Evolutionary conservation across 1,139 yeast genomes (phyloP), one percentile per base, ranked within the genome.

Genomic region (Hemisphaericaspora subhashii): DNA sequence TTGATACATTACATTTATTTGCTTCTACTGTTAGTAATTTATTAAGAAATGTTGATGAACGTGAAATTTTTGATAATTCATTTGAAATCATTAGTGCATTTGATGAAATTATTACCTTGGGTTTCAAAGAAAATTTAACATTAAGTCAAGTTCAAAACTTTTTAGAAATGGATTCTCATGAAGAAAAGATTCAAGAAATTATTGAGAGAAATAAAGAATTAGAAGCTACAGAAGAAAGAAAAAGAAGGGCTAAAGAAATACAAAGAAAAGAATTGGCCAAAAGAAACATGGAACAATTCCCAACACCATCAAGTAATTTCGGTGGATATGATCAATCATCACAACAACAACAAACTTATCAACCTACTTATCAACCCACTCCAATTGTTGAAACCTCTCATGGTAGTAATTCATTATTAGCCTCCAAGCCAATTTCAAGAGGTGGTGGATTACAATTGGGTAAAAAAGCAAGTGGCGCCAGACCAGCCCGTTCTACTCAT

Each of bases 101-200:
- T 58, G 98, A 94, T 62, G 98, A 94, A 65, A 86, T 92, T 42
- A 81, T 92, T 51, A 82, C 82, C 40, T 72, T 87, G 65, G 99
- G 98, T 12, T 89, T 84, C 68, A 82, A 88, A 53, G 99, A 94
- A 62, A 86, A 88, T 62, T 71, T 92, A 51, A 81, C 94, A 1
- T 62, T 86, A 50, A 66, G 82, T 41, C 98, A 92, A 68, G 88
- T 94, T 48, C 82, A 81, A 61, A 86, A 95, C 12, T 92, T 87
- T 66, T 73, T 94, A 66, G 94, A 89, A 60, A 92, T 94, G 98
- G 98, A 94, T 65, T 86, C 96, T 29, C 98, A 92, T 58, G 98
- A 94, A 66, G 99, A 94, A 66, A 90, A 88, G 72, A 90, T 94
- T 56, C 98, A 92, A 70, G 98, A 94, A 62, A 90, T 92, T 58